Percentiles rank a stretch among this genome's conserved stretches.
Conservation (phyloP, 805 yeast genomes). For the Osmozyma mogii region DNA sequence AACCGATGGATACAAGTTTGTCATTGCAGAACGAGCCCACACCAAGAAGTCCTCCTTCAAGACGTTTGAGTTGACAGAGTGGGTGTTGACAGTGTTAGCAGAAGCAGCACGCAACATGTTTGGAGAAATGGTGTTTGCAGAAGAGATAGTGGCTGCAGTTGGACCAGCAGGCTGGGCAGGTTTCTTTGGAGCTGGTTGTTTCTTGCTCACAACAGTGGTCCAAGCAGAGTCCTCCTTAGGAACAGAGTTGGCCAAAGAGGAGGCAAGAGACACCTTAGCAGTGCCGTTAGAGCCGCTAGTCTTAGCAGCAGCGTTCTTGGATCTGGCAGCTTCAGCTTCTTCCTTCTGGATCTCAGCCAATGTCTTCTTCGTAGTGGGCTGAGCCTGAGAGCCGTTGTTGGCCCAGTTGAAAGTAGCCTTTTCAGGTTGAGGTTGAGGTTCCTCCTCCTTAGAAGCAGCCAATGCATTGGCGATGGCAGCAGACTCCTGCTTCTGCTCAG, state of each 20-base stretch:
- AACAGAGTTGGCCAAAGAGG: constrained; percentile 21
- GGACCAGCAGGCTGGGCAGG: constrained; percentile 9
- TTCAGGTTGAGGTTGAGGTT: constrained; percentile 15
- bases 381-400: constrained; percentile 13
- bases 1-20: constrained; percentile 64
- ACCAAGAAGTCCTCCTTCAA: constrained; percentile 50
- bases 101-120: constrained; percentile 31
- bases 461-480: constrained; percentile 12
- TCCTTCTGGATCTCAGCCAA: constrained; percentile 58
- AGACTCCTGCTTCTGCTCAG: constrained; percentile 23
- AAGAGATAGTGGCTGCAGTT: constrained; percentile 14
- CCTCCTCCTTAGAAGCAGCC: constrained; percentile 20
- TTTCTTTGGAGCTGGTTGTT: constrained; percentile 23
- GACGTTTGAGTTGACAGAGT: constrained; percentile 15
- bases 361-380: constrained; percentile 36
- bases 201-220: constrained; percentile 34
- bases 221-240: constrained; percentile 27
- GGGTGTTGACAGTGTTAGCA: constrained; percentile 18
- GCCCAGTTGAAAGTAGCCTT: constrained; percentile 38
- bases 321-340: constrained; percentile 33
- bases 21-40: constrained; percentile 67
- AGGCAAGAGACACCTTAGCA: constrained; percentile 24
- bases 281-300: constrained; percentile 20
- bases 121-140: constrained; percentile 19
- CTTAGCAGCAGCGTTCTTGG: constrained; percentile 13